Evolutionary conservation across 495 filamentous ascomycete genomes (phyloP).

Genomic region (Aspergillus steynii): DNA sequence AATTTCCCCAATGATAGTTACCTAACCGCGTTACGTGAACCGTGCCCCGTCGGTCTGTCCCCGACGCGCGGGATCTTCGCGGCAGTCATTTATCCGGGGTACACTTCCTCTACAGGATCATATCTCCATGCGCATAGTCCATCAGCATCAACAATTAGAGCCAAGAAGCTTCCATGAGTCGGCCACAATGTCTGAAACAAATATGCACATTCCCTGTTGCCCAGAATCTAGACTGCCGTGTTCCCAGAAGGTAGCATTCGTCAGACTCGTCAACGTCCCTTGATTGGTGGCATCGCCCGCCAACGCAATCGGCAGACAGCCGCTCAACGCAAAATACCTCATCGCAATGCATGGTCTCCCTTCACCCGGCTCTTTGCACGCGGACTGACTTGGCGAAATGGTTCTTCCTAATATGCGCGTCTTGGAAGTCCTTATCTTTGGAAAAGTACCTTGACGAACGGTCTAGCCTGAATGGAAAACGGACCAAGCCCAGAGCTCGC

Average conservation of each 20-base stretch:
- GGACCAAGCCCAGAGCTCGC: neutral
- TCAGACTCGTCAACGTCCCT: neutral
- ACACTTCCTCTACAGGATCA: neutral
- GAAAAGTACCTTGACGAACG: neutral
- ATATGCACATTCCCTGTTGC: neutral
- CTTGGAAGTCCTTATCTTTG: neutral
- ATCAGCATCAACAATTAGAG: neutral
- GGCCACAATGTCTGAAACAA: too few species aligned
- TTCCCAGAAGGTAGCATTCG: neutral
- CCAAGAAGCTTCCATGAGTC: too few species aligned
- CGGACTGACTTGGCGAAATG: neutral
- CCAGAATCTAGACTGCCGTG: neutral
- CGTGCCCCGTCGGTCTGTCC: neutral
- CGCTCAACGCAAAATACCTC: neutral
- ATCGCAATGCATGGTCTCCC: neutral
- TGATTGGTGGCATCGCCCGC: neutral
- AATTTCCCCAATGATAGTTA: neutral
- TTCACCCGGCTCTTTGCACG: neutral
- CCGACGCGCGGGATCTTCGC: too few species aligned
- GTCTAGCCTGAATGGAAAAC: neutral
- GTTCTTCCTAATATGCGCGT: neutral
- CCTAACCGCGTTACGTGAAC: neutral
- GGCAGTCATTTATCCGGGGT: too few species aligned
- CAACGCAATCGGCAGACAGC: too few species aligned
- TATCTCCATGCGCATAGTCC: neutral